These are phyloP conservation scores for Fraxinus americana DNA, from an alignment of 257 asterid species.

Conservation along the genomic window DNA sequence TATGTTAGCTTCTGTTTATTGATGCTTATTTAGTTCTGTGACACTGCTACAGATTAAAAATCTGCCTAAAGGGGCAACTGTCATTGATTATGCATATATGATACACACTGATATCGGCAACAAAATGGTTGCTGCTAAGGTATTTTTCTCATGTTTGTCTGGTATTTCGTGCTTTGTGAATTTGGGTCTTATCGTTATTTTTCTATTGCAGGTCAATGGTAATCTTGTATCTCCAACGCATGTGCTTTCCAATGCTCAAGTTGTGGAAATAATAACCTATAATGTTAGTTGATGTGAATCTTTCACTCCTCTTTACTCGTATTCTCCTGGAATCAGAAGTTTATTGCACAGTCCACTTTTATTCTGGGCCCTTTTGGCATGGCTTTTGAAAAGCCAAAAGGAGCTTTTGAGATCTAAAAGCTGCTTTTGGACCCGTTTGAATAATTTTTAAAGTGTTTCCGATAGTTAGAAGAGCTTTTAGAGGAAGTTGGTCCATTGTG, in stretches of 20 bases:
- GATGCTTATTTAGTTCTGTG: constrained; percentile 17
- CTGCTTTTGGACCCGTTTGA: no score
- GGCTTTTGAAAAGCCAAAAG: no score
- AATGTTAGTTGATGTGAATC: constrained; percentile 52
- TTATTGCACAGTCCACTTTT: no score
- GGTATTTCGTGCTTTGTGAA: constrained; percentile 16
- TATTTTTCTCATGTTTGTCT: constrained; percentile 21
- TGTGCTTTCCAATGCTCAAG: constrained; percentile 85
- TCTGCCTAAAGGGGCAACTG: constrained; percentile 84
- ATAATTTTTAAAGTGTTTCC: no score
- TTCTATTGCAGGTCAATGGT: constrained; percentile 77
- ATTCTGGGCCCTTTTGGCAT: no score
- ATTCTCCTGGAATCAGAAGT: neutral
- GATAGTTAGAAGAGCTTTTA: no score
- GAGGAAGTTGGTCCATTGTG: no score
- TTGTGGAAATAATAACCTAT: constrained; percentile 80
- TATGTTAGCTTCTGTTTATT: constrained; percentile 1
- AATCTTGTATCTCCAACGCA: constrained; percentile 81
- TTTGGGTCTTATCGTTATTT: constrained; percentile 9
- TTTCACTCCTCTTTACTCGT: constrained; percentile 12
- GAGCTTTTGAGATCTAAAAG: no score
- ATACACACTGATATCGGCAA: constrained; percentile 90
- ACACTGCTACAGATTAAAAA: constrained; percentile 61
- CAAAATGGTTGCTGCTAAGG: constrained; percentile 96
- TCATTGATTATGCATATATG: constrained; percentile 84